These are phyloP conservation scores for Colletotrichum tropicicola DNA, from an alignment of 2,329 filamentous ascomycete genomes.

Conservation along the genomic window DNA sequence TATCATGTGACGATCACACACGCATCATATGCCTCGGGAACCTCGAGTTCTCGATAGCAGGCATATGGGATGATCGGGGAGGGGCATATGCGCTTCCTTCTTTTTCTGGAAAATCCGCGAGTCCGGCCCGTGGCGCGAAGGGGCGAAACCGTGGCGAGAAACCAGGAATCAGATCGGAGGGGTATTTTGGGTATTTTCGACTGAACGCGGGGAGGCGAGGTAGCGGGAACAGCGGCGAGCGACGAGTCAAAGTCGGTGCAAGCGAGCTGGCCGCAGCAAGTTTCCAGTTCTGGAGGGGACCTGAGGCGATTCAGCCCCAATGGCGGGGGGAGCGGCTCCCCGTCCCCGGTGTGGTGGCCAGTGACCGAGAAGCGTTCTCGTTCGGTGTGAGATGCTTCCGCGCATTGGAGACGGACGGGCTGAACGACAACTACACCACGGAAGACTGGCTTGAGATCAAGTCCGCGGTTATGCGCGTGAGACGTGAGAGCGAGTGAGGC, in stretches of 20 bases:
- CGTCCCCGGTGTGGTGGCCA: constrained; percentile 2
- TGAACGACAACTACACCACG: background rate
- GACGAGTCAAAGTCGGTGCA: background rate
- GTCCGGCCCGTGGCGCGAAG: background rate
- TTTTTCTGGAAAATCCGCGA: background rate
- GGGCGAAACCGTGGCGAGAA: background rate
- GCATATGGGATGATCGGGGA: background rate
- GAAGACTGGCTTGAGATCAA: background rate
- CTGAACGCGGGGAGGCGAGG: background rate
- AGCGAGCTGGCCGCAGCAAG: constrained; percentile 15
- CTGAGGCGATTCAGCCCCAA: constrained; percentile 28
- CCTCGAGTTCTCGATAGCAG: background rate
- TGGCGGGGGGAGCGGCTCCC: background rate
- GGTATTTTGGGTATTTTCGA: background rate
- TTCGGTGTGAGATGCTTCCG: background rate
- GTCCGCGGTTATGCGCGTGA: background rate
- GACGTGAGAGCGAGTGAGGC: constrained; percentile 17
- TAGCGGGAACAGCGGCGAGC: background rate
- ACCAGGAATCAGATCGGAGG: background rate
- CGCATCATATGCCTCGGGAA: constrained; percentile 1
- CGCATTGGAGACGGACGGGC: background rate
- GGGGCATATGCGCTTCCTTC: background rate
- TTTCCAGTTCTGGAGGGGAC: background rate
- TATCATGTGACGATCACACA: constrained; percentile 22
- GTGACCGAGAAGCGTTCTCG: background rate